Evolutionary conservation across 2,329 filamentous ascomycete species (phyloP).

Genomic region (Penicillium sp.): DNA sequence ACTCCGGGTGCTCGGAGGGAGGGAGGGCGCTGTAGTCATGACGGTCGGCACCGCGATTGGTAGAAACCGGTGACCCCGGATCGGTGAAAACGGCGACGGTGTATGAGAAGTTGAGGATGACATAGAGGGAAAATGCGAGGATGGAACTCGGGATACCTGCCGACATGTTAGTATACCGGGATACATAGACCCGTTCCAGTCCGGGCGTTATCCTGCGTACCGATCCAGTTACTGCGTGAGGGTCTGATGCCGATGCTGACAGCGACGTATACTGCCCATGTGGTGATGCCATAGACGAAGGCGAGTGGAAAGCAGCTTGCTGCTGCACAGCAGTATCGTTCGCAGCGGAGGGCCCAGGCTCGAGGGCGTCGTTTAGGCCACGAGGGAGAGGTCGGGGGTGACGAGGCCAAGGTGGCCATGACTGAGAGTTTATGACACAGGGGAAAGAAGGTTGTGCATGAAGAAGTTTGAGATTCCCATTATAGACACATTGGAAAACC

Average conservation of each 20-base stretch:
- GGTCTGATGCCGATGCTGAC: slow-evolving; percentile 65
- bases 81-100: slow-evolving; percentile 89
- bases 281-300: slow-evolving; percentile 87
- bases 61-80: slow-evolving; percentile 65
- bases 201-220: slow-evolving; percentile 24
- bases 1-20: slow-evolving; percentile 61
- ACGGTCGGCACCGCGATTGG: slow-evolving; percentile 26
- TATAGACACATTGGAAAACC: not conserved
- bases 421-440: slow-evolving; percentile 11
- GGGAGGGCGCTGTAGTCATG: slow-evolving; percentile 73
- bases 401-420: slow-evolving; percentile 41
- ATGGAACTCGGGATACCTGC: slow-evolving; percentile 51
- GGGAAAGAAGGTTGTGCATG: slow-evolving; percentile 14
- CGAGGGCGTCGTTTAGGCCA: slow-evolving; percentile 42
- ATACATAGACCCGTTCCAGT: not conserved
- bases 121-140: slow-evolving; percentile 68
- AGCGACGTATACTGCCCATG: slow-evolving; percentile 90
- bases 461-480: slow-evolving; percentile 10
- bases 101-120: slow-evolving; percentile 83
- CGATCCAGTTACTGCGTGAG: slow-evolving; percentile 48
- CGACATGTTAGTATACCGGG: not conserved
- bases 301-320: slow-evolving; percentile 80
- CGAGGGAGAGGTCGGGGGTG: slow-evolving; percentile 40
- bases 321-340: slow-evolving; percentile 78
- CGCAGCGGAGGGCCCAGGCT: slow-evolving; percentile 53